phyloP scores from a whole-genome alignment of 129 eudicot species.

The Rutidosis leptorrhynchoides region DNA sequence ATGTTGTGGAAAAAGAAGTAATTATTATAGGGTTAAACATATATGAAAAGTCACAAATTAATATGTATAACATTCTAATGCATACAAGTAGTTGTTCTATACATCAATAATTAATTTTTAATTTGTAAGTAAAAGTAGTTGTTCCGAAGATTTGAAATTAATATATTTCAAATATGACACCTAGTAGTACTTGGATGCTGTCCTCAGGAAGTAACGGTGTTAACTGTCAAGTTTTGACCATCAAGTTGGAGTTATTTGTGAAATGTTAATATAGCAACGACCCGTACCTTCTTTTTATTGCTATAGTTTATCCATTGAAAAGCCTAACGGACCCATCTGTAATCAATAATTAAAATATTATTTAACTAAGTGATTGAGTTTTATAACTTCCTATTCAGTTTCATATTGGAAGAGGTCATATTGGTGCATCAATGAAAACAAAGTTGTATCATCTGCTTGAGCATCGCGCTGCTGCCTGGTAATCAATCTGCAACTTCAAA shows the following conservation, averaged over 20 bases:
- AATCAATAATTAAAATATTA: background rate
- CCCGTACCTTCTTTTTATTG: background rate
- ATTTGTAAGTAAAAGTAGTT: background rate
- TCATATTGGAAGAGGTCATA: conserved; percentile 98
- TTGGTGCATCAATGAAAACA: conserved; percentile 79
- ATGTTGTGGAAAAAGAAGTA: background rate
- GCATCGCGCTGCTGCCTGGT: conserved; percentile 81
- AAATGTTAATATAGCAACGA: background rate
- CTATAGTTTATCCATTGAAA: background rate
- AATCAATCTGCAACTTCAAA: conserved; percentile 15
- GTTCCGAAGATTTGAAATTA: background rate
- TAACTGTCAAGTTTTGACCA: background rate
- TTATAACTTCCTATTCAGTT: conserved; percentile 43
- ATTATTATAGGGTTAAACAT: conserved; percentile 10
- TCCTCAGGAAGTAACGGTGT: background rate
- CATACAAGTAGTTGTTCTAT: background rate
- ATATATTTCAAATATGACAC: background rate
- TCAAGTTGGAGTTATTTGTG: background rate
- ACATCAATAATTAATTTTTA: background rate
- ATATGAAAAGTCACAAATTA: background rate
- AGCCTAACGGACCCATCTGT: conserved; percentile 6
- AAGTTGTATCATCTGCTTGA: conserved; percentile 60
- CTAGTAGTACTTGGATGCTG: background rate
- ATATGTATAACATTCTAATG: background rate
- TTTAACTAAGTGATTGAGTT: background rate